Evolutionary conservation across 495 filamentous ascomycete species (phyloP).

Genomic region (Penicillium robsamsonii): DNA sequence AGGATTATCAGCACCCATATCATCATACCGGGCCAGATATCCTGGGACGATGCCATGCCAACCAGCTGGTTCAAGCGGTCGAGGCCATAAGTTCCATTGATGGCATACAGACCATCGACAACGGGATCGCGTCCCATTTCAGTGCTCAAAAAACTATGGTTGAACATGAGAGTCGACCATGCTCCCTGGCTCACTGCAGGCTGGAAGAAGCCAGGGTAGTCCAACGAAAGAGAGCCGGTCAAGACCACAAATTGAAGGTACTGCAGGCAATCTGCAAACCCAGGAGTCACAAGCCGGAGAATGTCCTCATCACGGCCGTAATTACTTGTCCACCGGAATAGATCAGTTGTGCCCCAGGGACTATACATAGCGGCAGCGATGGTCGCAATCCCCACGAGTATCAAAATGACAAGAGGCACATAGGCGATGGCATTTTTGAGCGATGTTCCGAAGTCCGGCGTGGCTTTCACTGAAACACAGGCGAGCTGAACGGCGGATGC

Average conservation of each 20-base stretch:
- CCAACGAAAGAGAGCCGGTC: slow-evolving; percentile 78
- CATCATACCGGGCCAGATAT: slow-evolving; percentile 92
- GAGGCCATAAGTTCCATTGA: slow-evolving; percentile 70
- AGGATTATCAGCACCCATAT: slow-evolving; percentile 80
- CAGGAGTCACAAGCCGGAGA: slow-evolving; percentile 87
- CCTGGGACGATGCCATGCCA: slow-evolving; percentile 71
- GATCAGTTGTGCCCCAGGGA: slow-evolving; percentile 87
- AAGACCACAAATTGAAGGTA: slow-evolving; percentile 93
- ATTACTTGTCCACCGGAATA: slow-evolving; percentile 93
- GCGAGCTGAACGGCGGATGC: slow-evolving; percentile 57
- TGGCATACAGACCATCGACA: slow-evolving; percentile 80
- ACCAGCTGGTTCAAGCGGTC: slow-evolving; percentile 75
- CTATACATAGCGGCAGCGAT: slow-evolving; percentile 81
- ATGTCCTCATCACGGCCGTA: slow-evolving; percentile 93
- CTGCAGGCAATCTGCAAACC: slow-evolving; percentile 95
- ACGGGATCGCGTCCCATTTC: slow-evolving; percentile 60
- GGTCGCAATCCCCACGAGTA: slow-evolving; percentile 78
- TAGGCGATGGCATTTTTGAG: slow-evolving; percentile 70
- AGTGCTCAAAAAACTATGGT: slow-evolving; percentile 77
- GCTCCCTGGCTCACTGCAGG: slow-evolving; percentile 80
- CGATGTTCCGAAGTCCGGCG: slow-evolving; percentile 68
- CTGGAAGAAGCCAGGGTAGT: slow-evolving; percentile 93
- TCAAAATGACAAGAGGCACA: slow-evolving; percentile 72
- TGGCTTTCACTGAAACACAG: slow-evolving; percentile 77
- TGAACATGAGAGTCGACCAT: slow-evolving; percentile 92